phyloP scores from a whole-genome alignment of 2,329 filamentous ascomycete species.

The Didymella arachidicola region DNA sequence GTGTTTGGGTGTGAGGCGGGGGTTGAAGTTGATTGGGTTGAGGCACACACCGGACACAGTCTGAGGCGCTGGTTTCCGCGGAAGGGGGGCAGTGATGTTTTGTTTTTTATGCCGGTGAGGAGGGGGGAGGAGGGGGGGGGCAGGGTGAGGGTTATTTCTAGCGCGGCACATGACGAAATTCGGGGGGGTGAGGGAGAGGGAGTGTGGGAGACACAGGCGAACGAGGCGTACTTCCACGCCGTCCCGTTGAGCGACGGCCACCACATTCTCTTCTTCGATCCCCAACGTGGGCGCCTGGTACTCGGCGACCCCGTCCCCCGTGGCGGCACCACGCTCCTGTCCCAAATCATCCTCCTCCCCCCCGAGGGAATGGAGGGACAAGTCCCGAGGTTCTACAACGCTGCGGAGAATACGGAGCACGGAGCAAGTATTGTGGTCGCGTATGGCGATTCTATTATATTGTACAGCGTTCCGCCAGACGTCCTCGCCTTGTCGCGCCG shows the following conservation, averaged over 20 bases:
- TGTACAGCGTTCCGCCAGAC: conserved; percentile 69
- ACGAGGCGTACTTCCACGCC: too few relatives aligned
- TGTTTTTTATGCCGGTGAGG: too few relatives aligned
- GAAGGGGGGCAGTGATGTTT: conserved; percentile 35
- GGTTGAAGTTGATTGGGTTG: conserved; percentile 69
- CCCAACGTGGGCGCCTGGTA: conserved; percentile 62
- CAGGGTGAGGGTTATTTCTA: conserved; percentile 58
- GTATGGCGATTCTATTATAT: conserved; percentile 62
- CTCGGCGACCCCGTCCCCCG: conserved; percentile 69
- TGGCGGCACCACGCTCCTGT: conserved; percentile 63
- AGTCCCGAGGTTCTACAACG: conserved; percentile 63
- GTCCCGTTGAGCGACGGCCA: conserved; percentile 70
- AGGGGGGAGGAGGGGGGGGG: too few relatives aligned
- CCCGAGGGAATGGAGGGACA: conserved; percentile 26
- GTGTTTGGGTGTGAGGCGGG: conserved; percentile 70
- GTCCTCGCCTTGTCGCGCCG: conserved; percentile 42
- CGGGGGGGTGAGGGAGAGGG: too few relatives aligned
- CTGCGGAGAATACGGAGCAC: conserved; percentile 63
- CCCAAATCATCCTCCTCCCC: conserved; percentile 65
- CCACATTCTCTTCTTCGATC: conserved; percentile 71
- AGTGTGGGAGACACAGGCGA: too few relatives aligned
- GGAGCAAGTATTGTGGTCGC: conserved; percentile 67
- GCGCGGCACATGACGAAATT: conserved; percentile 58
- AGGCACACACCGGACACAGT: conserved; percentile 58
- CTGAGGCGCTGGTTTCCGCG: conserved; percentile 65